Evolutionary conservation across 2,329 filamentous ascomycete species (phyloP).

Genomic region (Aspergillus sclerotialis): DNA sequence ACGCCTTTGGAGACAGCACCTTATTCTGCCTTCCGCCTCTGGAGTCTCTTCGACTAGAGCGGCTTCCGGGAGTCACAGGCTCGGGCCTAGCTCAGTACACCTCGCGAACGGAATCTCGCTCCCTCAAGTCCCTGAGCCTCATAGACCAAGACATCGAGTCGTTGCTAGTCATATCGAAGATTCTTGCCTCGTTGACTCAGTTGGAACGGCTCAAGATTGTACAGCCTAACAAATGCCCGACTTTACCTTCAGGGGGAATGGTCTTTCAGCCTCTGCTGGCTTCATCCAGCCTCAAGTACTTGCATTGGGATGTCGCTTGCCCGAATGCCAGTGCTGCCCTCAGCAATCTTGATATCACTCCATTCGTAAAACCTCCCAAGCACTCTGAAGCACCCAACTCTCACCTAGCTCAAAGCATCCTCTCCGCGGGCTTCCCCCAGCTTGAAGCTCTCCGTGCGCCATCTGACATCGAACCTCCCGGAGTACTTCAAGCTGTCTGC

Average conservation of each 20-base stretch:
- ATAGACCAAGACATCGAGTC: conserved; percentile 49
- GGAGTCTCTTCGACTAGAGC: conserved; percentile 49
- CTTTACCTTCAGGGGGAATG: conserved; percentile 34
- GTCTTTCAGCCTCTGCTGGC: conserved; percentile 43
- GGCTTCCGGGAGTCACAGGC: conserved; percentile 50
- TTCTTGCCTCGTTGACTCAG: conserved; percentile 41
- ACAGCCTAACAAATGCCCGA: conserved; percentile 44
- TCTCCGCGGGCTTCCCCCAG: conserved; percentile 35
- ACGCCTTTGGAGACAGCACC: conserved; percentile 50
- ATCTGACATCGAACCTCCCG: conserved; percentile 37
- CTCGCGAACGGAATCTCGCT: conserved; percentile 37
- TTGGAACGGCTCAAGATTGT: conserved; percentile 47
- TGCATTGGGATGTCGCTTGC: conserved; percentile 51
- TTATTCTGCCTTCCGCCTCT: conserved; percentile 48
- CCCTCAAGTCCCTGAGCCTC: conserved; percentile 43
- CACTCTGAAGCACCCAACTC: conserved; percentile 32
- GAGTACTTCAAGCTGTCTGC: conserved; percentile 38
- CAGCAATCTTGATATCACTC: conserved; percentile 29
- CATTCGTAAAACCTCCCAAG: conserved; percentile 28
- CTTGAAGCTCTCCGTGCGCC: conserved; percentile 36
- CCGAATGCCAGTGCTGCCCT: conserved; percentile 30
- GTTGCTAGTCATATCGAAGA: conserved; percentile 45
- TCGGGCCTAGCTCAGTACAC: conserved; percentile 48
- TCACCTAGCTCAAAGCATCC: conserved; percentile 38
- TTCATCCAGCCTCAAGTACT: conserved; percentile 42